A percentile compares a stretch with the other conserved stretches of the same genome.
Conservation (phyloP, 768 basidiomycete genomes). For the Naematelia aurantialba region DNA sequence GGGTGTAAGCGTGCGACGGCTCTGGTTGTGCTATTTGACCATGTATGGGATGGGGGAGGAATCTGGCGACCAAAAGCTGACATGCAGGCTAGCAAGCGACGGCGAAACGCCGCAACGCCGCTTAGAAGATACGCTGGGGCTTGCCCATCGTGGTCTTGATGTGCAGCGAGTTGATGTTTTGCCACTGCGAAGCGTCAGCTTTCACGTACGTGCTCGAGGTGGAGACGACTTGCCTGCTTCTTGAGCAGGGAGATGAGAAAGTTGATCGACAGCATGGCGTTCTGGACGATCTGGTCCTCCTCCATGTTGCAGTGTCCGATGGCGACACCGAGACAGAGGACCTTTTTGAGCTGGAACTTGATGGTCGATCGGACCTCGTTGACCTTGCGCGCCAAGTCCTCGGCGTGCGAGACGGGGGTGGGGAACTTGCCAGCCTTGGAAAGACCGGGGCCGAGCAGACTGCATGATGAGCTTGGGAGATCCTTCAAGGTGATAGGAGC, state of each 20-base stretch:
- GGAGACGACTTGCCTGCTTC: conserved; percentile 58
- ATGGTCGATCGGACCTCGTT: conserved; percentile 96
- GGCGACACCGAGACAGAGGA: conserved; percentile 96
- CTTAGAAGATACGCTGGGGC: conserved; percentile 87
- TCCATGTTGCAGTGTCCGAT: conserved; percentile 97
- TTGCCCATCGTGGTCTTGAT: conserved; percentile 99
- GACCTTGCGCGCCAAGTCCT: conserved; percentile 86
- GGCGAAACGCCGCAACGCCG: conserved; percentile 7
- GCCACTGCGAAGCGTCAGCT: conserved; percentile 55
- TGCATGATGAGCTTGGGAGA: conserved; percentile 6
- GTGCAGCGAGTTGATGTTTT: conserved; percentile 97
- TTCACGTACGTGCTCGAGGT: background rate
- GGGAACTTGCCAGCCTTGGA: conserved; percentile 99
- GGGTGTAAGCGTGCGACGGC: conserved; percentile 99
- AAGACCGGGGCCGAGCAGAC: conserved; percentile 98
- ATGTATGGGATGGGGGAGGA: conserved; percentile 10
- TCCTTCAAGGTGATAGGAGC: background rate
- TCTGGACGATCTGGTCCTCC: conserved; percentile 92
- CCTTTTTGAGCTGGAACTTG: conserved; percentile 98
- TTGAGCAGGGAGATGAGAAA: conserved; percentile 98
- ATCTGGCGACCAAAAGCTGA: conserved; percentile 3
- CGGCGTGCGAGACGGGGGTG: conserved; percentile 86
- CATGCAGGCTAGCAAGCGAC: background rate
- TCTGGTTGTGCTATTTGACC: conserved; percentile 70
- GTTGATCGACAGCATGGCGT: conserved; percentile 99